Base-by-base conservation (phyloP, 768 basidiomycete species). In the Neoboletus subvelutipes region DNA sequence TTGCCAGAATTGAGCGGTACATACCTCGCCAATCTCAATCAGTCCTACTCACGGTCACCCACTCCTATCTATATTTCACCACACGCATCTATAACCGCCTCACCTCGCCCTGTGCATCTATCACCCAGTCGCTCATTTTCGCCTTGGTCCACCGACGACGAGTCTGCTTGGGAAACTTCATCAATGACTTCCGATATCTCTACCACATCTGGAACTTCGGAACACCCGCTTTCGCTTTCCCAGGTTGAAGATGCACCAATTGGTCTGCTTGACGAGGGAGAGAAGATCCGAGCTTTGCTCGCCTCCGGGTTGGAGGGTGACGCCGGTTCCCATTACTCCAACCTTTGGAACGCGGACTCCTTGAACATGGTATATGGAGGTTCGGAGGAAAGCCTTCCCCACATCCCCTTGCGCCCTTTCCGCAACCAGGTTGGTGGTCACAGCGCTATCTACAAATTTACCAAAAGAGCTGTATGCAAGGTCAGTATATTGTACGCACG, bases 361-460 rank as follows among this genome's bases (percentile, higher is more conserved):
- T 68, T 77, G 50, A 67, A 77, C 36, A 68, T 78, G 60, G 71
- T 78, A 49, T 67, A 77, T 53, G 76, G 81, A 54, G 63, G 79
- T 41, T 75, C 82, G 13, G 78, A 86, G 57, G 85, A 84, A 52
- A 80, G 80, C 57, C 75, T 92, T 43, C 91, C 90, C 2, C 92
- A 94, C 56, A 94, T 99, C 47, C 96, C 95, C 34, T 77, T 99
- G 9, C 86, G 90, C 47, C 97, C 97, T 6, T 99, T 98, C 75
- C 86, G 92, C 48, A 97, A 99, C 65, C 95, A 98, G 75, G 97
- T 99, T 31, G 97, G 97, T 41, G 97, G 97, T 4, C 97, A 99
- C 71, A 92, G 85, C 62, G 90, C 93, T 55, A 97, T 99, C 65
- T 98, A 98, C 75, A 94, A 95, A 68, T 98, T 99, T 63, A 98